Conservation (phyloP, 139 green algal genomes). For the Chlamydomonas eustigma region DNA sequence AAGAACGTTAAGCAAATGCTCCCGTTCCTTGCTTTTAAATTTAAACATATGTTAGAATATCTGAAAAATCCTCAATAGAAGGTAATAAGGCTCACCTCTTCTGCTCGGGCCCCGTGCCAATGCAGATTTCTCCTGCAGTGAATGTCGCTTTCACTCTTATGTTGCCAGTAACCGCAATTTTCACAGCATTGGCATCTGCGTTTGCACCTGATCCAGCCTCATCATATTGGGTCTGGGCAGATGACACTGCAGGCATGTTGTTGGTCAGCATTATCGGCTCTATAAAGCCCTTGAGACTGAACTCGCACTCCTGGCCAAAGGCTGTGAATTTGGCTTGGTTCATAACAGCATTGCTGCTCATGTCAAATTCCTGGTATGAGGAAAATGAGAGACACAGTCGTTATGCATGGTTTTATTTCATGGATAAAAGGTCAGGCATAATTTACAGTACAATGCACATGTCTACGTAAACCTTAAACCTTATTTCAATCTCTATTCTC, state of each 20-base stretch:
- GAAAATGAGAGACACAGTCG: too few species aligned
- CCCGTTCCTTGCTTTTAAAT: too few species aligned
- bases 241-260: too few species aligned
- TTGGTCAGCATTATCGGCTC: neutral
- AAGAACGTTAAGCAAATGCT: too few species aligned
- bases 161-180: neutral
- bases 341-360: neutral
- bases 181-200: too few species aligned
- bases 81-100: neutral
- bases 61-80: neutral
- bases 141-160: neutral
- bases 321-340: constrained; percentile 10
- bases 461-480: too few species aligned
- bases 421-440: too few species aligned
- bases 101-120: neutral
- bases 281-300: neutral
- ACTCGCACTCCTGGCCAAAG: neutral
- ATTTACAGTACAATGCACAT: too few species aligned
- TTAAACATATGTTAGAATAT: neutral
- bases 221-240: too few species aligned
- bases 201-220: too few species aligned
- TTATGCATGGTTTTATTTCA: too few species aligned
- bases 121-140: neutral
- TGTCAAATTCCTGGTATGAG: constrained; percentile 1
- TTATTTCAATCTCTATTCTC: too few species aligned